phyloP scores from a whole-genome alignment of 192 early-diverging fungal species.

The Backusella liffmaniae region DNA sequence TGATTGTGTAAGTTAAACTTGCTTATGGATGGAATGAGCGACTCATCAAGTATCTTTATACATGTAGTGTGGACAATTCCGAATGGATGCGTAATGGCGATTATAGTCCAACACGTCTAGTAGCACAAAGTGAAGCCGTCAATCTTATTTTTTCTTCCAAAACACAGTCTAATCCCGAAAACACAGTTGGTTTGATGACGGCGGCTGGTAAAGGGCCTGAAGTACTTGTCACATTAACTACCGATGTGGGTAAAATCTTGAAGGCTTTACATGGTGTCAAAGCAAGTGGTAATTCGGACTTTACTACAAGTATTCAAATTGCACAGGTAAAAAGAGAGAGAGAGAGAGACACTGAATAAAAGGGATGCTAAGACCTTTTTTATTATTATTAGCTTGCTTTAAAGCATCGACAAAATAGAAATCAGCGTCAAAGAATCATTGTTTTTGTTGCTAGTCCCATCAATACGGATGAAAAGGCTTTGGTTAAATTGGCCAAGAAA shows the following conservation, averaged over 20 bases:
- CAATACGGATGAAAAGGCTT: slow-evolving; percentile 75
- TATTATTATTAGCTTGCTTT: slow-evolving; percentile 65
- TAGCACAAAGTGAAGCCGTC: slow-evolving; percentile 93
- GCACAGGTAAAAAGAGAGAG: slow-evolving; percentile 68
- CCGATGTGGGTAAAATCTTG: slow-evolving; percentile 88
- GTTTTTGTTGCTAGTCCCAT: slow-evolving; percentile 93
- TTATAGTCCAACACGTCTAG: slow-evolving; percentile 90
- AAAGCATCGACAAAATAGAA: slow-evolving; percentile 97
- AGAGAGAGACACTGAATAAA: neutral
- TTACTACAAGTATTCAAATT: slow-evolving; percentile 90
- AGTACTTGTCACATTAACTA: slow-evolving; percentile 88
- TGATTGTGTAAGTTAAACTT: slow-evolving; percentile 69
- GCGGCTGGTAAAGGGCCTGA: slow-evolving; percentile 96
- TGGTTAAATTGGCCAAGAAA: slow-evolving; percentile 92
- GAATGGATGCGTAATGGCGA: slow-evolving; percentile 99
- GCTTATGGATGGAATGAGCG: neutral
- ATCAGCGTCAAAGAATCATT: slow-evolving; percentile 91
- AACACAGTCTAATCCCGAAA: slow-evolving; percentile 91
- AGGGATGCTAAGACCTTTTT: neutral
- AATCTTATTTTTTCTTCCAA: slow-evolving; percentile 90
- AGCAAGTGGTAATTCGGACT: slow-evolving; percentile 69
- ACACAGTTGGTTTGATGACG: slow-evolving; percentile 92
- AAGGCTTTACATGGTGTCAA: slow-evolving; percentile 79
- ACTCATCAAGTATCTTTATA: neutral
- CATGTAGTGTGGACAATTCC: slow-evolving; percentile 83